Base-by-base conservation (phyloP, 2,329 filamentous ascomycete species). In the Aspergillus sp. region DNA sequence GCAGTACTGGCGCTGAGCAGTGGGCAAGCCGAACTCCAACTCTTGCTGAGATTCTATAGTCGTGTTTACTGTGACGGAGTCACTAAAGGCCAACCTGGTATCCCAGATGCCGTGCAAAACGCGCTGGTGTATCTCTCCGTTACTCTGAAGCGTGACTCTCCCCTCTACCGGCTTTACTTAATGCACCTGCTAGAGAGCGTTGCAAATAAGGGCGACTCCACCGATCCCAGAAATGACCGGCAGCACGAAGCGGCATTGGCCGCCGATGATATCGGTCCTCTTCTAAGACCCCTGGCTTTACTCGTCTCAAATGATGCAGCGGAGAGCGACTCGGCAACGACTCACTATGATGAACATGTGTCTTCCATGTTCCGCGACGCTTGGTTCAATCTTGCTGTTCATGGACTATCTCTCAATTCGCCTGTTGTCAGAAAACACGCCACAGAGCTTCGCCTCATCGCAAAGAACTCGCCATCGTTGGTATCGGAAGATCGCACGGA, bases 341-440 rank as follows among this genome's bases (percentile, higher is more conserved):
- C 44, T 41, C 35, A 61, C 63, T 34, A 57, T 35, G 74, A 82
- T 32, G 81, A 88, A 32, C 78, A 89, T 37, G 75, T 77, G 5
- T 73, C 82, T 40, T 74, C 76, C 15, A 64, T 93, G 35, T 74
- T 91, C 45, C 79, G 89, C 32, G 88, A 98, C 67, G 85, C 86
- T 4, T 99, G 91, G 91, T 96, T 95, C 64, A 99, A 98, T 51
- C 86, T 96, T 41, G 84, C 88, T 14, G 82, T 94, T 1, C 91
- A 98, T 56, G 91, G 88, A 4, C 93, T 96, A 54, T 80, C 79
- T 7, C 70, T 81, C 8, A 73, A 74, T 11, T 89, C 86, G 0
- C 73, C 79, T 11, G 74, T 82, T 34, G 83, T 80, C 12, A 80
- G 79, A 53, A 74, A 75, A 44, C 77, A 93, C 48, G 61, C 78